Conservation (phyloP, 1,284 basidiomycete species). For the Trametes polyzona region DNA sequence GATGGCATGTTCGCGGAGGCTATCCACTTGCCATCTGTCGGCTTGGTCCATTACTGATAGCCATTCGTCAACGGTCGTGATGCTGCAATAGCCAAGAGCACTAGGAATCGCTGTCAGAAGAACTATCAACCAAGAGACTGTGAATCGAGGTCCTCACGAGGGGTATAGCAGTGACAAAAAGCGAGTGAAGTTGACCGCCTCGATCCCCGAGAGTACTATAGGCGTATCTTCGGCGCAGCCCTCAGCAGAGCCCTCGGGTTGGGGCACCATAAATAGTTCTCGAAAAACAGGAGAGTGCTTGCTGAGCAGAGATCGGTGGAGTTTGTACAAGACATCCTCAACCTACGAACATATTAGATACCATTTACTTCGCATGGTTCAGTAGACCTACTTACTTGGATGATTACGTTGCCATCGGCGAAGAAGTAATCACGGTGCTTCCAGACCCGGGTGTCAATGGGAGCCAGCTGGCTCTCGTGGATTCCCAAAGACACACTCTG, state of each 20-base stretch:
- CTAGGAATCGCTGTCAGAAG: background rate
- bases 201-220: constrained; percentile 19
- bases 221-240: constrained; percentile 21
- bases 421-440: constrained; percentile 21
- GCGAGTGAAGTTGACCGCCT: constrained; percentile 17
- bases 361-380: background rate
- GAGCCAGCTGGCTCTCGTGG: no score
- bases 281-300: constrained; percentile 24
- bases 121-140: background rate
- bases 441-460: background rate
- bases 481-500: no score
- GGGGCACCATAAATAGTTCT: constrained; percentile 22
- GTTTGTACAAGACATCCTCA: constrained; percentile 17
- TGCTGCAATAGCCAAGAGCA: constrained; percentile 12
- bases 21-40: constrained; percentile 26
- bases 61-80: constrained; percentile 26
- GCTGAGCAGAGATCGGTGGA: constrained; percentile 24
- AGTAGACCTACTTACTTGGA: constrained; percentile 13
- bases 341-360: background rate
- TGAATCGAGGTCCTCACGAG: constrained; percentile 12
- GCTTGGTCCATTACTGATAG: constrained; percentile 24
- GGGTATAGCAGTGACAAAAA: constrained; percentile 25
- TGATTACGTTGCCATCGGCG: constrained; percentile 23
- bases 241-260: constrained; percentile 17
- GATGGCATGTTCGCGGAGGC: constrained; percentile 17